A percentile compares a stretch with the other conserved stretches of the same genome.
Conservation (phyloP, 208 protist genomes). For the Acanthamoeba castellanii region DNA sequence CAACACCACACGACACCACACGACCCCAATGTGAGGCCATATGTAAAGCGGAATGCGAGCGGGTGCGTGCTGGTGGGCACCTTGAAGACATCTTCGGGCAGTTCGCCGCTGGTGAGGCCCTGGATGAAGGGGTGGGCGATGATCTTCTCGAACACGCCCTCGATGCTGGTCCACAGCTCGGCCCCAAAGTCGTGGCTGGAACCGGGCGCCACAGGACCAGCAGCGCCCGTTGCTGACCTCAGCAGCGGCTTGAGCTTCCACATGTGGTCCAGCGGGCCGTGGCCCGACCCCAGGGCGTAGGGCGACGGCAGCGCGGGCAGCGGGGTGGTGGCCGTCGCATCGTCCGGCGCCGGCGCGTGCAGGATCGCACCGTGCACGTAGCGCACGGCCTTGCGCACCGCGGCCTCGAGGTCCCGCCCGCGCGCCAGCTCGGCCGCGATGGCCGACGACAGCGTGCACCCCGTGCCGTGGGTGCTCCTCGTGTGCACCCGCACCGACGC, state of each 20-base stretch:
- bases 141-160: constrained; percentile 30
- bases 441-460: constrained; percentile 77
- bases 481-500: constrained; percentile 50
- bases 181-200: background rate
- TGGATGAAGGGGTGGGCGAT: constrained; percentile 43
- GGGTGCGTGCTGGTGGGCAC: background rate
- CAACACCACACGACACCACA: background rate
- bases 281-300: constrained; percentile 13
- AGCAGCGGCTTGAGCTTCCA: constrained; percentile 52
- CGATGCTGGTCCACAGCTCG: constrained; percentile 1
- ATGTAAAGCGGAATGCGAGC: too few relatives aligned
- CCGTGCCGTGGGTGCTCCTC: constrained; percentile 81
- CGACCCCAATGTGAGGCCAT: background rate
- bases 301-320: background rate
- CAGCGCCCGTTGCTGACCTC: background rate
- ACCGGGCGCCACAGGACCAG: too few relatives aligned
- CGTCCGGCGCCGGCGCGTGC: constrained; percentile 13
- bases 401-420: background rate
- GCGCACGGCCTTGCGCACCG: background rate
- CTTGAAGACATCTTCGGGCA: constrained; percentile 40
- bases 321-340: constrained; percentile 14
- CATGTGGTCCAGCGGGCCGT: constrained; percentile 64
- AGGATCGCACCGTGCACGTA: constrained; percentile 56
- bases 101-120: constrained; percentile 18
- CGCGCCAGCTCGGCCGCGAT: constrained; percentile 76